Evolutionary conservation across 768 basidiomycete genomes (phyloP).

Genomic region (Leccinum rimulosum): DNA sequence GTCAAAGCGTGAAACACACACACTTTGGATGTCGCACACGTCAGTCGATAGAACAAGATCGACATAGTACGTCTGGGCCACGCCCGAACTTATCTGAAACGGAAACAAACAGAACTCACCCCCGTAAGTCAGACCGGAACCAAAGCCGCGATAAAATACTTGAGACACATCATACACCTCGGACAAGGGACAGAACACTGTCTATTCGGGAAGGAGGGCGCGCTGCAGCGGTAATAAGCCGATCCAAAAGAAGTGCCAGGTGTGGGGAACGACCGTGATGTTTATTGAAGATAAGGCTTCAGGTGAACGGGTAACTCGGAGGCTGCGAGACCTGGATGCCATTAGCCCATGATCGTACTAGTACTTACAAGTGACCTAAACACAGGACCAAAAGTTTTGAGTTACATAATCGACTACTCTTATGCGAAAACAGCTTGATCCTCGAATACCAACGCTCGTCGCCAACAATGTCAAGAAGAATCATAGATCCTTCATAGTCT

Average conservation of each 20-base stretch:
- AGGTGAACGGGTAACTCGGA: no score
- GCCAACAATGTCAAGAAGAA: slow-evolving; percentile 92
- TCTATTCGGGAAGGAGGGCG: no score
- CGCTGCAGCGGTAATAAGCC: no score
- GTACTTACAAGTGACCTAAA: background rate
- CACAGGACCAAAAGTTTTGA: background rate
- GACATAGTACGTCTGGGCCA: background rate
- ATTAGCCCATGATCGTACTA: no score
- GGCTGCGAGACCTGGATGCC: no score
- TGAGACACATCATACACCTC: slow-evolving; percentile 88
- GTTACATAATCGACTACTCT: background rate
- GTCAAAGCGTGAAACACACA: background rate
- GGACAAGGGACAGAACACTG: slow-evolving; percentile 46
- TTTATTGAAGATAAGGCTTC: no score
- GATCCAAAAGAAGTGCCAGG: no score
- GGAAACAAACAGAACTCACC: background rate
- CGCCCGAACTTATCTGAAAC: background rate
- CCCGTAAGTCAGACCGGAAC: background rate
- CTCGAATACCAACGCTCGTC: slow-evolving; percentile 89
- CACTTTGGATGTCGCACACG: background rate
- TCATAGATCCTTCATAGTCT: slow-evolving; percentile 91
- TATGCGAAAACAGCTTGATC: slow-evolving; percentile 90
- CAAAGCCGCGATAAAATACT: slow-evolving; percentile 22
- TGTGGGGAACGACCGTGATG: no score
- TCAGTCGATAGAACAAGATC: no score